Evolutionary conservation across 2,329 filamentous ascomycete genomes (phyloP).

Genomic region (Trichoderma guizhouense): DNA sequence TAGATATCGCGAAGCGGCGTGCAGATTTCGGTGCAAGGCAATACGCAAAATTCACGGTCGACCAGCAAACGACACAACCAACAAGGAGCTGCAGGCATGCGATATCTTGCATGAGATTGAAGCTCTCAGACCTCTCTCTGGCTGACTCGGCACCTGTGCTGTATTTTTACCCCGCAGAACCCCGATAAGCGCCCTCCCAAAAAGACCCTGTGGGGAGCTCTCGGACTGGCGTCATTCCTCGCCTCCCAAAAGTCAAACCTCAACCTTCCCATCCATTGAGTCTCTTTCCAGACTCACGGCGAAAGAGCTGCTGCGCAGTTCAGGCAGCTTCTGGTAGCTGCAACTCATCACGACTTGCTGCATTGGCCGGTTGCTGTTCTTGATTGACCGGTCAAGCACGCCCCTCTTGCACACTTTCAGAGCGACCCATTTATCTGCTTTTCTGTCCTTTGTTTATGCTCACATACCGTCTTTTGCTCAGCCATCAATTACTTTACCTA

Average conservation of each 20-base stretch:
- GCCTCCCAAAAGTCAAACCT: neutral
- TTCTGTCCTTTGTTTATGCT: neutral
- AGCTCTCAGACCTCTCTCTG: neutral
- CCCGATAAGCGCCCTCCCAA: neutral
- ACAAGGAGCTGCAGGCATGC: neutral
- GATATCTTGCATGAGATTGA: neutral
- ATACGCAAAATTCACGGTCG: neutral
- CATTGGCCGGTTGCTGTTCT: neutral
- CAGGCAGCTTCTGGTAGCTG: neutral
- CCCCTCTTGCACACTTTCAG: neutral
- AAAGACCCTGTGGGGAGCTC: neutral
- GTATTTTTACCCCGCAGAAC: neutral
- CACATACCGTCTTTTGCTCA: neutral
- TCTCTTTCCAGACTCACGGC: neutral
- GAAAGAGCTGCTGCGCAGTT: neutral
- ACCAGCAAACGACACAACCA: neutral
- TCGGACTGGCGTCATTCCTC: neutral
- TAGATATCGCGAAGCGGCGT: neutral
- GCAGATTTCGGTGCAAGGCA: neutral
- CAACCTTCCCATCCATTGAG: neutral
- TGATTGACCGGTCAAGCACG: neutral
- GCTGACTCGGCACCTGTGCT: neutral
- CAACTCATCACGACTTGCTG: neutral
- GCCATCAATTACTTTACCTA: neutral
- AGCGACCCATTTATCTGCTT: neutral